Conservation (phyloP, 495 filamentous ascomycete genomes). For the Xylaria castorea region DNA sequence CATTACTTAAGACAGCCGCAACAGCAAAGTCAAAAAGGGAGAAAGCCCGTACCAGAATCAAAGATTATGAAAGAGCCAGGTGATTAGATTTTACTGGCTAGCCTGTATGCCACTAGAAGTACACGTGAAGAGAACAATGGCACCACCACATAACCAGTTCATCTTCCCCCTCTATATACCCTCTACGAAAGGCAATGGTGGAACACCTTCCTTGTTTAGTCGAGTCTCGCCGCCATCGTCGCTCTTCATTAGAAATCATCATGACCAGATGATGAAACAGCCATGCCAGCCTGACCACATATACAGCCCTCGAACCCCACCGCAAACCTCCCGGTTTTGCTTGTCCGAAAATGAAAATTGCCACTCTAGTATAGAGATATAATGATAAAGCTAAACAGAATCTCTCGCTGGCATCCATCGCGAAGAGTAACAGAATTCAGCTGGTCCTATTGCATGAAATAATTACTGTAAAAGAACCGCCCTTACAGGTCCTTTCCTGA, state of each 20-base stretch:
- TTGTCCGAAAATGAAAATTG: background rate
- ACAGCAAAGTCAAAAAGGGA: background rate
- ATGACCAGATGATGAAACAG: background rate
- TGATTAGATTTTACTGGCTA: background rate
- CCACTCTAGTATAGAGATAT: background rate
- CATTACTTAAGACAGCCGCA: background rate
- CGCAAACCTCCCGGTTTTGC: background rate
- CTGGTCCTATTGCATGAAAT: background rate
- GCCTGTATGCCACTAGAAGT: background rate
- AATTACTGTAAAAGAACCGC: background rate
- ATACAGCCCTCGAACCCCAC: background rate
- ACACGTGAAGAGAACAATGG: background rate
- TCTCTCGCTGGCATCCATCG: background rate
- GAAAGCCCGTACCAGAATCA: background rate
- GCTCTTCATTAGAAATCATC: constrained; percentile 22
- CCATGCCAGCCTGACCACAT: constrained; percentile 2
- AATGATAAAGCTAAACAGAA: background rate
- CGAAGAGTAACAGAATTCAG: constrained; percentile 1
- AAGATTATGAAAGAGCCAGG: background rate
- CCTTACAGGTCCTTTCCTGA: background rate
- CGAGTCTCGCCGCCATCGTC: constrained; percentile 15
- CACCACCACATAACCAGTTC: background rate
- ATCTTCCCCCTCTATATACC: background rate
- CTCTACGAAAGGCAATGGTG: background rate
- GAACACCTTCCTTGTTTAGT: background rate